Evolutionary conservation across 257 asterid genomes (phyloP), one percentile per base, ranked within the genome.

Genomic region (Jacaranda mimosifolia): DNA sequence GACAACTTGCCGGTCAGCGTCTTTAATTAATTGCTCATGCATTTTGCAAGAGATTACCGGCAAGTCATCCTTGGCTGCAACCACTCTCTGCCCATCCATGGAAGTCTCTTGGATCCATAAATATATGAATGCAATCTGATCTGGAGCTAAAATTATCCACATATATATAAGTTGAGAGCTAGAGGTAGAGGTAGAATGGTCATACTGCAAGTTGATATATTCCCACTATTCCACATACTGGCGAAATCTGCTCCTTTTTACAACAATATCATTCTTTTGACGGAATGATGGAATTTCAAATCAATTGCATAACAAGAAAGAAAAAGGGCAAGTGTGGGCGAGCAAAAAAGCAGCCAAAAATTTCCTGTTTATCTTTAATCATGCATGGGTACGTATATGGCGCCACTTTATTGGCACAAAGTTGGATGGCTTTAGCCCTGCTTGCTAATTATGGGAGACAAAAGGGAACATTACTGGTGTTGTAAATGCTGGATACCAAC

Each of bases 31-130:
- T 18, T 2, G 4, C 15, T 38, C 65, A 7, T 7, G 19, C 21
- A 14, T 3, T 14, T 8, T 36, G 63, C 40, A 14, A 46, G 18
- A 10, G 42, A 11, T 35, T 15, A 68, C 72, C 86, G 86, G 86
- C 86, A 82, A 82, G 83, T 82, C 83, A 79, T 82, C 83, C 83
- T 82, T 82, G 86, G 86, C 86, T 82, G 78, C 86, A 79, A 63
- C 59, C 78, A 63, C 85, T 67, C 83, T 74, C 75, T 60, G 51
- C 83, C 36, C 57, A 58, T 74, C 76, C 81, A 78, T 78, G 86
- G 18, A 53, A 75, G 79, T 49, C 76, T 55, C 80, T 17, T 55
- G 68, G 71, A 26, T 26, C 32, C 32, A 66, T 72, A 10, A 42
- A 14, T n/a, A 60, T 62, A 48, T 58, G 17, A 45, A 72, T 48